Evolutionary conservation across 2,329 filamentous ascomycete genomes (phyloP), one percentile per base, ranked within the genome.

Genomic region (Cordyceps cateniannulata): DNA sequence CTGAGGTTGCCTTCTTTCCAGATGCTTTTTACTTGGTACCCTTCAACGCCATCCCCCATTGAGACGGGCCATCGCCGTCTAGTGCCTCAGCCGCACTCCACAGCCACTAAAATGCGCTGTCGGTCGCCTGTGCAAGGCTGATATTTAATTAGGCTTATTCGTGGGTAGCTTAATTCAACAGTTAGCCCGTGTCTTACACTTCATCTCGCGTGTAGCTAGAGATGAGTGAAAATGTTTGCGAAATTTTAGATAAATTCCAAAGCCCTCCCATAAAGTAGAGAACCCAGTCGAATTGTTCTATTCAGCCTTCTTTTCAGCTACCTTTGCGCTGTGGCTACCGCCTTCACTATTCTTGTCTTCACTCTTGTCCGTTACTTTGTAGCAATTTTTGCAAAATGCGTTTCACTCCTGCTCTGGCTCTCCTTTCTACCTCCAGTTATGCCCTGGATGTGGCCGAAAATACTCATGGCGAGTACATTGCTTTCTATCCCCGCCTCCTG

Each of bases 21-120:
- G 14, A 5, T 9, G 20, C 3, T 12, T 22, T n/a, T 1, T 18
- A 5, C 14, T 20, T 6, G 0, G n/a, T 8, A 24, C 32, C 50
- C 18, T 27, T 45, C n/a, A n/a, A n/a, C n/a, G 50, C 48, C 49
- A 18, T 25, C 9, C 29, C 24, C 22, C 9, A 10, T 20, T 20
- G 45, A 49, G 55, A 48, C 45, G 20, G 42, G 20, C 20, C 27
- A 12, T 29, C 9, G 16, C 52, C 38, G 10, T 40, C 54, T 58
- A 58, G 55, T 25, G 29, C 45, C 45, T 58, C 55, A 50, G 45
- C 45, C 45, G 47, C 55, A 49, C 55, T n/a, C 55, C 55, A 58
- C 55, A 32, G 27, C 10, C 8, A 10, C 45, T 32, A 44, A 50
- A 48, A 29, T 18, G 14, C 27, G 18, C 20, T 38, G 45, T 12